Evolutionary conservation across 768 basidiomycete species (phyloP), one percentile per base, ranked within the genome.

Genomic region (Pisolithus microcarpus): DNA sequence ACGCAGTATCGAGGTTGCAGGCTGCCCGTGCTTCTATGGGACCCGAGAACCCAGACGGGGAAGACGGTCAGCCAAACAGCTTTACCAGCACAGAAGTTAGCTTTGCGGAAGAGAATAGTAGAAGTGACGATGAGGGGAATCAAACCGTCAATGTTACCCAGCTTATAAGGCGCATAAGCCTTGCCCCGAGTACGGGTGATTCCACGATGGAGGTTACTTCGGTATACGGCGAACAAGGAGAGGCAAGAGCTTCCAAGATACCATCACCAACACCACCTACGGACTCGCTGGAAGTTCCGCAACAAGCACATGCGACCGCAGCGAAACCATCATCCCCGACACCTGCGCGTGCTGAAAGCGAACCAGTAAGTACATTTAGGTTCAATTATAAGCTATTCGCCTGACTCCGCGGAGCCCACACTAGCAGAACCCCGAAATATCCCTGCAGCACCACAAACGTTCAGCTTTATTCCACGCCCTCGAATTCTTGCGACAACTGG

Each of bases 141-240:
- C 75, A 72, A 48, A 90, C 87, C 2, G 59, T 89, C 46, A 88
- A 89, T 58, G 64, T 87, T 37, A 88, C 81, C 50, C 74, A 72
- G 57, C 71, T 82, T 28, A 65, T 82, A 66, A 58, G 54, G 38
- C 60, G 67, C 39, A 66, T 59, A 49, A 69, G 64, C 46, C 58
- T 69, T 47, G 65, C 55, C 23, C 67, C 71, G 52, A 75, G 75
- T 58, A 64, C 74, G 16, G 75, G 71, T 10, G 72, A 74, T 61
- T 76, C 77, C 7, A 75, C 75, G 23, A 79, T 79, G 78, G 78
- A 80, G 26, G 70, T 75, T 55, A 80, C 81, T 13, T 77, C 76
- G 45, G 69, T 75, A 16, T 79, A 79, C 58, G 76, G 73, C 26
- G 68, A 50, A 31, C 65, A 65, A 51, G 61, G 60, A 26, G 56